Conservation (phyloP, 2,329 filamentous ascomycete species). For the Cryphonectria nitschkei region DNA sequence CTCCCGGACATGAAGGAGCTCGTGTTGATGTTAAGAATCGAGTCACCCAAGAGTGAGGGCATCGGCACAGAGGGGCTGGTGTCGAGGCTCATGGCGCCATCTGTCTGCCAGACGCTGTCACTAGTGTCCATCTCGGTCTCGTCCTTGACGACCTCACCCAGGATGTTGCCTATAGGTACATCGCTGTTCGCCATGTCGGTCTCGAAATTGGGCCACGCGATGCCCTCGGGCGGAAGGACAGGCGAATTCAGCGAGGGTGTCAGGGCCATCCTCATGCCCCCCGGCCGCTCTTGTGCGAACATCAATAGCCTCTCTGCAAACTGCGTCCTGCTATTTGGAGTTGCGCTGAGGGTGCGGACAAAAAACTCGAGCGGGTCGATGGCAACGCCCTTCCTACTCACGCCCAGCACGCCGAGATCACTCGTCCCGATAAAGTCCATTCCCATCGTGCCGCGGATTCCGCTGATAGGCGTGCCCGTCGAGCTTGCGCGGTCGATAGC, state of each 20-base stretch:
- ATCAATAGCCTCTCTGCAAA: conserved; percentile 48
- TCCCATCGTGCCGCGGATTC: conserved; percentile 30
- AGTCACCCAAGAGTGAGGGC: conserved; percentile 21
- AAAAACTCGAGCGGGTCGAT: conserved; percentile 50
- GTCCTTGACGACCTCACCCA: conserved; percentile 28
- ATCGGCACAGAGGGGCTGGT: not conserved
- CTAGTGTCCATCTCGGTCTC: conserved; percentile 17
- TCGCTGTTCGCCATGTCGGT: not conserved
- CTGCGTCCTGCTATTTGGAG: conserved; percentile 47
- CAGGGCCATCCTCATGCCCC: conserved; percentile 41
- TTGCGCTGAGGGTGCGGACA: conserved; percentile 47
- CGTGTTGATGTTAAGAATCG: conserved; percentile 20
- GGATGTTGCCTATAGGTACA: conserved; percentile 16
- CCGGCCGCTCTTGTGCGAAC: conserved; percentile 46
- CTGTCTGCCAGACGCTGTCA: not conserved
- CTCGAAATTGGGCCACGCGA: conserved; percentile 10
- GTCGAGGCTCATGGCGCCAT: conserved; percentile 20
- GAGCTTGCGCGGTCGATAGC: conserved; percentile 39
- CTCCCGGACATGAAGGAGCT: conserved; percentile 12
- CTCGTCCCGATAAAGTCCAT: conserved; percentile 40
- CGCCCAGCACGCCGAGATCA: conserved; percentile 39
- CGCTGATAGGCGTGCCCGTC: conserved; percentile 31
- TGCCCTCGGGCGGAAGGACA: conserved; percentile 26
- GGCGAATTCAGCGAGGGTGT: conserved; percentile 37
- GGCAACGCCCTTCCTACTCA: conserved; percentile 38